Percentiles rank a stretch among this genome's conserved stretches.
Evolutionary conservation across 2,329 filamentous ascomycete species (phyloP).

Genomic region (Pestalotiopsis fici): DNA sequence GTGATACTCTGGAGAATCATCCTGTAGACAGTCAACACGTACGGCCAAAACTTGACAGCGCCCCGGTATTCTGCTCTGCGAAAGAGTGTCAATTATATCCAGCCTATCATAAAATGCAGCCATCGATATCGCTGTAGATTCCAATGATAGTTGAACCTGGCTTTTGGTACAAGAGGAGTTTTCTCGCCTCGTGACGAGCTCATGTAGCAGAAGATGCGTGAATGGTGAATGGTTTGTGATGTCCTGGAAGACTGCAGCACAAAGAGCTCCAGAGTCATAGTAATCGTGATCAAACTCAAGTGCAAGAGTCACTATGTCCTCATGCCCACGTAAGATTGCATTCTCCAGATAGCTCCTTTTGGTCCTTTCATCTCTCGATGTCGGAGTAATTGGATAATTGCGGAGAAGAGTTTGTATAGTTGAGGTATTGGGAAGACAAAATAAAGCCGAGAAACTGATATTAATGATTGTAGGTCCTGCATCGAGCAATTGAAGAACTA

Average conservation of each 20-base stretch:
- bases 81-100: not conserved
- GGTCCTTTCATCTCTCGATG: not conserved
- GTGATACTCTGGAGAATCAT: too few species aligned
- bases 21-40: too few species aligned
- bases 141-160: not conserved
- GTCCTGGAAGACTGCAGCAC: not conserved
- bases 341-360: not conserved
- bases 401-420: not conserved
- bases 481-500: not conserved
- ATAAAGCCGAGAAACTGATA: not conserved
- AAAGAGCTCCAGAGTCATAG: not conserved
- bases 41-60: too few species aligned
- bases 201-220: not conserved
- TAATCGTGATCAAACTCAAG: not conserved
- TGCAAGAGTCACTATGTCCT: not conserved
- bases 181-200: not conserved
- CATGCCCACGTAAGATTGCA: not conserved
- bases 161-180: not conserved
- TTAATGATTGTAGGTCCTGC: not conserved
- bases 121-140: not conserved
- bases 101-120: not conserved
- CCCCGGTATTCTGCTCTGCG: too few species aligned
- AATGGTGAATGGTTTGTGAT: not conserved
- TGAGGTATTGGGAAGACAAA: not conserved
- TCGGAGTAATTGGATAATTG: not conserved